Evolutionary conservation across 148 eudicot species (phyloP).

Genomic region (Persicaria tinctoria): DNA sequence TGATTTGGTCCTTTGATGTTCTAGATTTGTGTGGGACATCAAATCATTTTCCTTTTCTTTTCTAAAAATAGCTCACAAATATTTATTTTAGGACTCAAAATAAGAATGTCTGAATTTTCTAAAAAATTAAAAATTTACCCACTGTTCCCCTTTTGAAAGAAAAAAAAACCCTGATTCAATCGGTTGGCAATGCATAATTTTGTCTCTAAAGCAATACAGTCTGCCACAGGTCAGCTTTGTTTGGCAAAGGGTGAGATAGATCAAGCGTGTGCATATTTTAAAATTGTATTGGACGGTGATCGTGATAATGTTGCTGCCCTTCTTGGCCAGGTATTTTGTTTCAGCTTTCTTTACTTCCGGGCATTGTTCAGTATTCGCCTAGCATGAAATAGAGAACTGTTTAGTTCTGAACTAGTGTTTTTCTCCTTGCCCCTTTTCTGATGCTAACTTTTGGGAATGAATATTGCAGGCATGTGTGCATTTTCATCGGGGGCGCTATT

Average conservation of each 20-base stretch:
- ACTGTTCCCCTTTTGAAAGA: too few relatives aligned
- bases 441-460: conserved; percentile 11
- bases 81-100: too few relatives aligned
- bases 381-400: background rate
- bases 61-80: too few relatives aligned
- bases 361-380: background rate
- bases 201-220: background rate
- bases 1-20: too few relatives aligned
- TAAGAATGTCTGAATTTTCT: too few relatives aligned
- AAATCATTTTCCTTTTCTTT: too few relatives aligned
- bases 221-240: conserved; percentile 74
- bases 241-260: conserved; percentile 87
- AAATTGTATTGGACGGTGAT: conserved; percentile 89
- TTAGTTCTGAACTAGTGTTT: background rate
- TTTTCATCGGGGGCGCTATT: conserved; percentile 73
- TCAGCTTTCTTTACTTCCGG: background rate
- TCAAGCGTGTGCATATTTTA: conserved; percentile 79
- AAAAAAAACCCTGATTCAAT: background rate
- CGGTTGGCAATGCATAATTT: background rate
- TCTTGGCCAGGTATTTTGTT: conserved; percentile 79
- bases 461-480: conserved; percentile 85
- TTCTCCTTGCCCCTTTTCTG: background rate
- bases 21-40: too few relatives aligned
- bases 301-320: conserved; percentile 92
- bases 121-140: too few relatives aligned